phyloP scores from a whole-genome alignment of 2,329 filamentous ascomycete species.

The Akanthomyces muscarius region DNA sequence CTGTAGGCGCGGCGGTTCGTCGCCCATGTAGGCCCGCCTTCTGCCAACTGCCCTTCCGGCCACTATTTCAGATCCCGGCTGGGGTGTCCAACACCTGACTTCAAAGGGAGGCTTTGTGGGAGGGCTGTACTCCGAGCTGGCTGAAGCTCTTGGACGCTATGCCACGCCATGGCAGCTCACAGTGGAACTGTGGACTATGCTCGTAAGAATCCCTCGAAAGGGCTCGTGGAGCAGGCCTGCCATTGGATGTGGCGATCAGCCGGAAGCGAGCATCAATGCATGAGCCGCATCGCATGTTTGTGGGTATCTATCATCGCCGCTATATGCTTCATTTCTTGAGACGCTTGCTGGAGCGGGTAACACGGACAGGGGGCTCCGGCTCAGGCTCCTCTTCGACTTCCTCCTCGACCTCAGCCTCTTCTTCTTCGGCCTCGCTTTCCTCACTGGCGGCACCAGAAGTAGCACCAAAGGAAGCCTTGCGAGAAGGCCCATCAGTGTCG shows the following conservation, averaged over 20 bases:
- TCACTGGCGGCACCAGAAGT: constrained; percentile 32
- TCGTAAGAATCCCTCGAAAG: neutral
- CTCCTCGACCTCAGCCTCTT: constrained; percentile 22
- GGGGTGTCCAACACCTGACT: constrained; percentile 2
- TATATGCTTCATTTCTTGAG: constrained; percentile 16
- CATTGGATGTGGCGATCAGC: neutral
- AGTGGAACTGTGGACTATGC: neutral
- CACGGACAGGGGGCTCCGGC: constrained; percentile 8
- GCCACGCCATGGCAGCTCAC: neutral
- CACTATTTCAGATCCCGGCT: neutral
- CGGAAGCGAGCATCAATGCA: constrained; percentile 10
- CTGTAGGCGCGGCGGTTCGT: neutral
- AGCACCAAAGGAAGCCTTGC: constrained; percentile 30
- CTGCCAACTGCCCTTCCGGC: neutral
- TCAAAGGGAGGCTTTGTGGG: neutral
- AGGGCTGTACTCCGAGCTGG: constrained; percentile 15
- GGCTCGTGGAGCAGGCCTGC: neutral
- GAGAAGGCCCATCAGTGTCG: constrained; percentile 30
- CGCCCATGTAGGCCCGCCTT: neutral
- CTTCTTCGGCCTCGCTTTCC: constrained; percentile 38
- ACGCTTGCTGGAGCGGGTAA: constrained; percentile 20
- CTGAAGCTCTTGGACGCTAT: constrained; percentile 8
- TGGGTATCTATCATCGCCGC: neutral
- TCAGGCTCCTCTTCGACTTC: constrained; percentile 20
- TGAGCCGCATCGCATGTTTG: neutral